These are phyloP conservation scores for Hanseniaspora lindneri DNA, from an alignment of 805 yeast species.

Conservation along the genomic window DNA sequence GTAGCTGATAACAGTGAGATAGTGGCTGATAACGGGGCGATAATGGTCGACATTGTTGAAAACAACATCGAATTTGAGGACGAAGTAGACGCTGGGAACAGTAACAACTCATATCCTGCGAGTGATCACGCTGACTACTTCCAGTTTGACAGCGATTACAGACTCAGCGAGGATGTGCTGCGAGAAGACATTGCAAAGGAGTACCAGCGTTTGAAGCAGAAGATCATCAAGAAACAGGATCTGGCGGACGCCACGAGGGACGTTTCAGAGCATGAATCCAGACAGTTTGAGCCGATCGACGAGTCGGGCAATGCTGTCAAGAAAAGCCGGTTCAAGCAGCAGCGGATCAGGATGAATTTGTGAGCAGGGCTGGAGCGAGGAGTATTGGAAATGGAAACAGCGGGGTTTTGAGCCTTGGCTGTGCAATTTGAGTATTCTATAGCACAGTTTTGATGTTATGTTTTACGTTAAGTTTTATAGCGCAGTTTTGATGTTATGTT, in stretches of 20 bases:
- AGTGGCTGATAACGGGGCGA: too few relatives aligned
- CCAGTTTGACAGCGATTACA: conserved; percentile 12
- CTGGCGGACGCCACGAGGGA: conserved; percentile 25
- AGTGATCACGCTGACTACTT: conserved; percentile 16
- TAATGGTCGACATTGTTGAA: conserved; percentile 25
- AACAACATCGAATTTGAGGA: conserved; percentile 25
- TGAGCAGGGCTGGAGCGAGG: too few relatives aligned
- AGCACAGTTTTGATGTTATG: too few relatives aligned
- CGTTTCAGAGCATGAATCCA: conserved; percentile 35
- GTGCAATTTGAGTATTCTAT: too few relatives aligned
- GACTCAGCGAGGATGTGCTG: conserved; percentile 27
- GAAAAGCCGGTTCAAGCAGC: conserved; percentile 59
- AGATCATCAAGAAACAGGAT: conserved; percentile 37
- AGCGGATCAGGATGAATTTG: conserved; percentile 24
- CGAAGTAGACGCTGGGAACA: too few relatives aligned
- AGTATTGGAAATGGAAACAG: too few relatives aligned
- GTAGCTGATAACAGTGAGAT: too few relatives aligned
- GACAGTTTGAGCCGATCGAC: conserved; percentile 58
- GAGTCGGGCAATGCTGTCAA: conserved; percentile 47
- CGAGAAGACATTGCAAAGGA: conserved; percentile 41
- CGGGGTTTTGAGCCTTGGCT: too few relatives aligned
- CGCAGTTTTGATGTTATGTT: too few relatives aligned
- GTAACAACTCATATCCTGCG: too few relatives aligned
- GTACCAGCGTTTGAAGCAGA: conserved; percentile 46
- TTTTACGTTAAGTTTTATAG: too few relatives aligned